phyloP scores from a whole-genome alignment of 768 basidiomycete genomes.

The Panaeolus papilionaceus region DNA sequence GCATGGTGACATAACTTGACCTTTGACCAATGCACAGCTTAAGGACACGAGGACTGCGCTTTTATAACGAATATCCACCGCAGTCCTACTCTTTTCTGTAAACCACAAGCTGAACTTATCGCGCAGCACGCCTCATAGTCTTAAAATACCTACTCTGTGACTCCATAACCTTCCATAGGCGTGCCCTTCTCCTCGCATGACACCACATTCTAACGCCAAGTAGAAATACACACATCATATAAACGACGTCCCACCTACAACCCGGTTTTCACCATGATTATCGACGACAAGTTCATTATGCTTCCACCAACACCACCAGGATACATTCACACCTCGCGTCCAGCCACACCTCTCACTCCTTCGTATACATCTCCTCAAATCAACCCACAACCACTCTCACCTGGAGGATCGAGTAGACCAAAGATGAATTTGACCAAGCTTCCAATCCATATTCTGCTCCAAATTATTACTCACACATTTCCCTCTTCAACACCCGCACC shows the following conservation, averaged over 20 bases:
- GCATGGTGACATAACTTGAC: too few species aligned
- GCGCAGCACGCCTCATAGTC: not conserved
- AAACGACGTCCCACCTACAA: not conserved
- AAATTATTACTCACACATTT: conserved; percentile 70
- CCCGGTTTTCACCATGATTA: conserved; percentile 37
- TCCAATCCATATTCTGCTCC: conserved; percentile 59
- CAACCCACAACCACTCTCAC: conserved; percentile 14
- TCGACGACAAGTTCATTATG: conserved; percentile 44
- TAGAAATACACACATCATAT: conserved; percentile 6
- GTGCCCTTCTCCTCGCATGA: not conserved
- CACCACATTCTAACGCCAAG: conserved; percentile 5
- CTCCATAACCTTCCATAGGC: not conserved
- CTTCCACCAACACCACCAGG: conserved; percentile 34
- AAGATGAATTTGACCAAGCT: conserved; percentile 15
- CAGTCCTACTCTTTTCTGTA: not conserved
- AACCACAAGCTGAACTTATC: not conserved
- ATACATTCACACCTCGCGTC: conserved; percentile 8
- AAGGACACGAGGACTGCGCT: not conserved
- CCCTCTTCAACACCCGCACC: conserved; percentile 33
- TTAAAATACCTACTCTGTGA: not conserved
- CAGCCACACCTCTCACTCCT: conserved; percentile 11
- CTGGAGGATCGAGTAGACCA: not conserved
- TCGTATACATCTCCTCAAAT: conserved; percentile 24
- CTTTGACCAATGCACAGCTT: not conserved
- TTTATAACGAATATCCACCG: not conserved